Percentiles rank a stretch among this genome's conserved stretches.
phyloP scores from a whole-genome alignment of 768 basidiomycete genomes.

The Dioszegia aurantiaca region DNA sequence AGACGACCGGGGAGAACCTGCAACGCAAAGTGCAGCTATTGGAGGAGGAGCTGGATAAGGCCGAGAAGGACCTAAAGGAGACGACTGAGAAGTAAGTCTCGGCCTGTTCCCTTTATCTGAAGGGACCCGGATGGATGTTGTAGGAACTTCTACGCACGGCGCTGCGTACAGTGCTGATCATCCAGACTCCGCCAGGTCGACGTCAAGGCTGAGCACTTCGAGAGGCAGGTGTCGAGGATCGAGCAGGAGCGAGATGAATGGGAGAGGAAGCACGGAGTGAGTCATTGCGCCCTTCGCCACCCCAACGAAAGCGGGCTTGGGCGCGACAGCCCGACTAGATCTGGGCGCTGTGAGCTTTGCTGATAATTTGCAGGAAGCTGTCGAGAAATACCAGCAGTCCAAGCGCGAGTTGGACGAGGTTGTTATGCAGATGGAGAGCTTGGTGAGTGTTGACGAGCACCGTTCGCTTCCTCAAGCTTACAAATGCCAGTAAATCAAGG shows the following conservation, averaged over 20 bases:
- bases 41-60: constrained; percentile 90
- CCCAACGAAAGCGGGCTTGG: background rate
- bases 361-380: constrained; percentile 60
- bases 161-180: constrained; percentile 15
- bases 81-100: constrained; percentile 84
- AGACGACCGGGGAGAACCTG: constrained; percentile 69
- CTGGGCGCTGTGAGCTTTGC: no score
- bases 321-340: no score
- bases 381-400: constrained; percentile 67
- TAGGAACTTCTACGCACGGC: no score
- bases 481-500: background rate
- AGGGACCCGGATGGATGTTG: no score
- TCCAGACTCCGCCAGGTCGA: constrained; percentile 88
- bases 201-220: constrained; percentile 98
- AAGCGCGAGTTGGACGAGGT: constrained; percentile 83
- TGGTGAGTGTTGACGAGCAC: constrained; percentile 47
- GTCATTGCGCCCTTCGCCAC: constrained; percentile 35
- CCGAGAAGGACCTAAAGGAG: constrained; percentile 96
- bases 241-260: constrained; percentile 88
- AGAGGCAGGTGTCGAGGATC: constrained; percentile 77
- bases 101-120: no score
- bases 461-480: background rate
- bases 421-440: constrained; percentile 67
- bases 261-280: constrained; percentile 93
- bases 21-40: constrained; percentile 80